Percentiles rank a stretch among this genome's conserved stretches.
These are phyloP conservation scores for Cryptomeria japonica DNA, from an alignment of 75 land plant species.

Conservation along the genomic window DNA sequence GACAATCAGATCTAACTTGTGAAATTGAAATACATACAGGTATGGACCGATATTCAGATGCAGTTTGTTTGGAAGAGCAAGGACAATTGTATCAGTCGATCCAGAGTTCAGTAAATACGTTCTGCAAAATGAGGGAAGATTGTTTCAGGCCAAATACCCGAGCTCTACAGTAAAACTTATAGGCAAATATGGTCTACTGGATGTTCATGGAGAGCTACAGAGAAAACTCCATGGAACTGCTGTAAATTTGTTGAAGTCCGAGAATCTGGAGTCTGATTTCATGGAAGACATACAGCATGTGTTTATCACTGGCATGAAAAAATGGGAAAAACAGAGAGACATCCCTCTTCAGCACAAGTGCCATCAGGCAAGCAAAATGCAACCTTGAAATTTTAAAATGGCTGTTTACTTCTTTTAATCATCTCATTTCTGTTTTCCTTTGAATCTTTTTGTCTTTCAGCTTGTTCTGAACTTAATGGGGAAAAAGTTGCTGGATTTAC, in stretches of 20 bases:
- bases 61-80: constrained; percentile 36
- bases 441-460: background rate
- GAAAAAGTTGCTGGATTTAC: background rate
- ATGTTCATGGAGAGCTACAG: background rate
- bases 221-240: background rate
- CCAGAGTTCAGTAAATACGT: constrained; percentile 43
- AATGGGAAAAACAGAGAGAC: background rate
- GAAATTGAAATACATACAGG: constrained; percentile 18
- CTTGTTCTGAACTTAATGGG: background rate
- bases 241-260: too few relatives aligned
- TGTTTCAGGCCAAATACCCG: constrained; percentile 31
- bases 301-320: background rate
- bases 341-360: background rate
- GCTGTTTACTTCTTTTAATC: background rate
- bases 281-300: background rate
- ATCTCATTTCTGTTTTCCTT: background rate
- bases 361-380: background rate
- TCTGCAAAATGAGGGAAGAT: too few relatives aligned
- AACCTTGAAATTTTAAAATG: background rate
- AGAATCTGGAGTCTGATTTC: too few relatives aligned
- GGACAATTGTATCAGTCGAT: constrained; percentile 65
- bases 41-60: constrained; percentile 61
- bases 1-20: too few relatives aligned
- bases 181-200: background rate
- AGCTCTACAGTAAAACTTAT: constrained; percentile 28